These are phyloP conservation scores for Fraxinus ornus DNA, from an alignment of 305 asterid species.

Conservation along the genomic window DNA sequence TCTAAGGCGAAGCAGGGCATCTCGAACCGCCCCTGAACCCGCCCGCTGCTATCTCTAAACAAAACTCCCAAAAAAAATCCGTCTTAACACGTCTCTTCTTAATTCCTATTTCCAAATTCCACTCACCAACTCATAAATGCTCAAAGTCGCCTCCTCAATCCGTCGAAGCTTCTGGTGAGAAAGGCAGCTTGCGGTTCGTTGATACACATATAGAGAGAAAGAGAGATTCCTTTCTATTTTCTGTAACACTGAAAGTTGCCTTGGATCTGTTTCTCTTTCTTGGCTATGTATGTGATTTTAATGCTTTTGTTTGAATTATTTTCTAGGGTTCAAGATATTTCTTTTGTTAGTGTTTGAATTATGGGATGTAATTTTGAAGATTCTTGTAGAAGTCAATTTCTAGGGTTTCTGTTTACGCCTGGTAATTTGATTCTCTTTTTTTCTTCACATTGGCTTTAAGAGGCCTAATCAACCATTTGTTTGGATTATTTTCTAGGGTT, in stretches of 20 bases:
- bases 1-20: too few species aligned
- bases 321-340: neutral
- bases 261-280: neutral
- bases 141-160: neutral
- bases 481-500: neutral
- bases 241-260: neutral
- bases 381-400: neutral
- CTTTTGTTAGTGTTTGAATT: constrained; percentile 11
- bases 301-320: neutral
- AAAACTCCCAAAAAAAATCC: too few species aligned
- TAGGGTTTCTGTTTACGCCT: constrained; percentile 3
- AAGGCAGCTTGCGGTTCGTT: neutral
- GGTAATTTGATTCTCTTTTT: neutral
- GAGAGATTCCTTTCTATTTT: neutral
- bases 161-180: neutral
- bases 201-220: neutral
- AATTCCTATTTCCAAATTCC: neutral
- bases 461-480: neutral
- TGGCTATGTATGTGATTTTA: neutral
- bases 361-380: neutral
- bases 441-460: neutral
- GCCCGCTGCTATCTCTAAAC: too few species aligned
- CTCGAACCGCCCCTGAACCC: too few species aligned
- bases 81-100: neutral
- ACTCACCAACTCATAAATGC: neutral